phyloP scores from a whole-genome alignment of 306 rosid genomes.

The Quercus engelmannii region DNA sequence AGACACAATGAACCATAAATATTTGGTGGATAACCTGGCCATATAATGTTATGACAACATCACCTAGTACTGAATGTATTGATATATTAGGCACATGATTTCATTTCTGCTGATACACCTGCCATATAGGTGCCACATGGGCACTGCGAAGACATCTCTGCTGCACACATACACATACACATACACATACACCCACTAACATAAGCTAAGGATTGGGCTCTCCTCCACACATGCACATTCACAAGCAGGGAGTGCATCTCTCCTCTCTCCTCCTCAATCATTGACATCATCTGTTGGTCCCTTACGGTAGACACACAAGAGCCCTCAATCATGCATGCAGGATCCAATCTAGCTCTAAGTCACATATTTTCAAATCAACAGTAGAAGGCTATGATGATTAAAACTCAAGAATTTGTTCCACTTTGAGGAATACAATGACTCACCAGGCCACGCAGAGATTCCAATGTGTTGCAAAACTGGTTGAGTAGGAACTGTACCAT shows the following conservation, averaged over 20 bases:
- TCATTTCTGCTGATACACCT: background rate
- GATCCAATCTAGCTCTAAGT: background rate
- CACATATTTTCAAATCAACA: background rate
- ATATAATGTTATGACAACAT: background rate
- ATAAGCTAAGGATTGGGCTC: background rate
- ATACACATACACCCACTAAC: background rate
- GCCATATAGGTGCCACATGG: background rate
- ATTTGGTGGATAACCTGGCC: background rate
- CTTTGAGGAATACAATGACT: slow-evolving; percentile 26
- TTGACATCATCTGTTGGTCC: background rate
- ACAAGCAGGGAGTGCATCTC: background rate
- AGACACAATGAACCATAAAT: background rate
- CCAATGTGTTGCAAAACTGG: slow-evolving; percentile 96
- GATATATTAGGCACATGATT: background rate
- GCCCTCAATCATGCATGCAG: slow-evolving; percentile 4
- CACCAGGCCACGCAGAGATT: slow-evolving; percentile 90
- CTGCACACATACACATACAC: too few species aligned
- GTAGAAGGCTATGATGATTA: background rate
- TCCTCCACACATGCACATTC: background rate
- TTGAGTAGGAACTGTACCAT: slow-evolving; percentile 86
- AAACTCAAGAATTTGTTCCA: background rate
- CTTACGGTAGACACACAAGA: background rate
- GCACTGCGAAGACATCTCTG: background rate
- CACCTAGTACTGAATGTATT: background rate
- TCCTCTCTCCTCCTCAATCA: background rate